A percentile compares a stretch with the other conserved stretches of the same genome.
Evolutionary conservation across 1,284 basidiomycete genomes (phyloP).

Genomic region (Somion occarium): DNA sequence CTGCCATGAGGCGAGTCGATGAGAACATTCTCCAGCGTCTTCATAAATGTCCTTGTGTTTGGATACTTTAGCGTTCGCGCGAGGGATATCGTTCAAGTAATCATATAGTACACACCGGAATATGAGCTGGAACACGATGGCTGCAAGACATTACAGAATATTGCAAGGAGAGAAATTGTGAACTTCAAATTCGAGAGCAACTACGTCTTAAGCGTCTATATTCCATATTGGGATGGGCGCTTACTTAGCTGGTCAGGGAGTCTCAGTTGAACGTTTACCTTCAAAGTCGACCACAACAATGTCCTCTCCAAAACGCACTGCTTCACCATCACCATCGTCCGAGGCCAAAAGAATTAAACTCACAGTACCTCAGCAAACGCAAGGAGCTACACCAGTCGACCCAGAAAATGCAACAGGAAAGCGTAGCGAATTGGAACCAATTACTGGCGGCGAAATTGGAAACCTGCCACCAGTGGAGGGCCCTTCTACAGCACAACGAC

Average conservation of each 20-base stretch:
- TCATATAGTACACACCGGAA: too few relatives aligned
- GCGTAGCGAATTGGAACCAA: constrained; percentile 71
- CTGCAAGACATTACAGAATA: too few relatives aligned
- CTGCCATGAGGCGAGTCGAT: background rate
- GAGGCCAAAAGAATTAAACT: constrained; percentile 66
- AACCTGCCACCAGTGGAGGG: constrained; percentile 57
- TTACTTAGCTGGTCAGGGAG: too few relatives aligned
- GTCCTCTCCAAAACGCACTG: constrained; percentile 66
- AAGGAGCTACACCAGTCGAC: constrained; percentile 66
- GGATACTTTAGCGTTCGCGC: too few relatives aligned
- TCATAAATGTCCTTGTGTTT: too few relatives aligned
- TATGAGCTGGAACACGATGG: too few relatives aligned
- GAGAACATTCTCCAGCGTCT: background rate
- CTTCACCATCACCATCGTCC: constrained; percentile 53
- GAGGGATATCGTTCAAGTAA: too few relatives aligned
- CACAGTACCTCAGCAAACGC: constrained; percentile 53
- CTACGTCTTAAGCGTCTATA: too few relatives aligned
- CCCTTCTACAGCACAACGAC: constrained; percentile 34
- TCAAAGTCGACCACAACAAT: constrained; percentile 16
- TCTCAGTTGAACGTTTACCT: too few relatives aligned
- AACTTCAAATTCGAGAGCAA: too few relatives aligned
- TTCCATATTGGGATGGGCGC: too few relatives aligned
- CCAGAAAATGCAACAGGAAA: constrained; percentile 72
- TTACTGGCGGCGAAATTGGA: constrained; percentile 64
- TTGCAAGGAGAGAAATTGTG: too few relatives aligned